Evolutionary conservation across 208 protist genomes (phyloP).

Genomic region (Trypanosoma rangeli): DNA sequence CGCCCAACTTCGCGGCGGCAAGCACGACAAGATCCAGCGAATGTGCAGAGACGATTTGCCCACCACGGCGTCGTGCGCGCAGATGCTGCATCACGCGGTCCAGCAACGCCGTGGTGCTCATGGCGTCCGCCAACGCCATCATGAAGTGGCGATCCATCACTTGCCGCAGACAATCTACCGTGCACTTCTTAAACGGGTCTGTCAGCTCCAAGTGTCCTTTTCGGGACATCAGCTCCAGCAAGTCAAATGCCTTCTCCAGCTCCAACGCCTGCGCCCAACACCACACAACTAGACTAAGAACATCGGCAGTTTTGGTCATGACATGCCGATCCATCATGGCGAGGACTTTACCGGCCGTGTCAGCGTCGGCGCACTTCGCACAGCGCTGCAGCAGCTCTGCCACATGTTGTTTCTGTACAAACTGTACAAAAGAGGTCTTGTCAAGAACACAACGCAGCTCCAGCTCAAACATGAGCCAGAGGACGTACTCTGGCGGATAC

Average conservation of each 20-base stretch:
- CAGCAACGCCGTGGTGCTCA: slow-evolving; percentile 38
- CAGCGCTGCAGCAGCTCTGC: slow-evolving; percentile 72
- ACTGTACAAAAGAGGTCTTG: slow-evolving; percentile 70
- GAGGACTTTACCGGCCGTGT: slow-evolving; percentile 61
- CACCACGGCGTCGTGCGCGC: slow-evolving; percentile 29
- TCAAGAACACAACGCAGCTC: slow-evolving; percentile 76
- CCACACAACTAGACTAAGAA: slow-evolving; percentile 76
- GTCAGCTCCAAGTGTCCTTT: slow-evolving; percentile 77
- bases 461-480: slow-evolving; percentile 28
- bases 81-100: slow-evolving; percentile 65
- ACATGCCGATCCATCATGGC: slow-evolving; percentile 87
- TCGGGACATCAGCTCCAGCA: slow-evolving; percentile 75
- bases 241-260: slow-evolving; percentile 75
- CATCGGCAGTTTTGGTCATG: slow-evolving; percentile 69
- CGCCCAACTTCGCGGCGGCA: slow-evolving; percentile 50
- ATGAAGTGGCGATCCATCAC: slow-evolving; percentile 85
- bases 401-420: slow-evolving; percentile 73
- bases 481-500: slow-evolving; percentile 71
- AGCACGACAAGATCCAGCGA: slow-evolving; percentile 77
- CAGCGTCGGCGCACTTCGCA: slow-evolving; percentile 73
- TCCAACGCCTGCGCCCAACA: slow-evolving; percentile 64
- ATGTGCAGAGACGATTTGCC: slow-evolving; percentile 64
- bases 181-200: slow-evolving; percentile 63
- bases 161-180: slow-evolving; percentile 66
- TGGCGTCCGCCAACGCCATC: slow-evolving; percentile 53